Base-by-base conservation (phyloP, 108 stramenopile species). In the Cyclotella kingstonii region DNA sequence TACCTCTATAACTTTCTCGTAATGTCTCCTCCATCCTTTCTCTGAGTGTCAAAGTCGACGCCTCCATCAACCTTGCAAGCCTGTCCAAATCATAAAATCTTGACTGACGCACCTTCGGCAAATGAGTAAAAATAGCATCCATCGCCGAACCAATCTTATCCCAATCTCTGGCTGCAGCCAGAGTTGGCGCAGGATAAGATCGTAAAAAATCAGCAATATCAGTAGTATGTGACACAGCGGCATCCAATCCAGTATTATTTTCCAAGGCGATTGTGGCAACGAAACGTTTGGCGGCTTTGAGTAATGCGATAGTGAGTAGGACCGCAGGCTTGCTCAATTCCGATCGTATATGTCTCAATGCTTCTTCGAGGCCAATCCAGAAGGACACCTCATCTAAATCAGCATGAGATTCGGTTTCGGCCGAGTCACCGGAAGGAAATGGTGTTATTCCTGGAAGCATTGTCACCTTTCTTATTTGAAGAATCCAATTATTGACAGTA, bases 231-330 rank as follows among this genome's bases (percentile, higher is more conserved):
- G 73, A 56, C n/a, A 83, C 45, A 1, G 96, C 90, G 35, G 68
- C 74, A 36, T 85, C 87, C 48, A 97, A 56, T 4, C 92, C 91
- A 11, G 93, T 94, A 70, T 93, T 89, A 38, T 88, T 89, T 63
- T 97, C 90, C 38, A 97, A 66, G 12, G 93, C 92, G 23, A 91
- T 81, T 0, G 93, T 92, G n/a, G 95, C 92, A 1, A 96, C 81
- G 60, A 96, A 94, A 11, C 93, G 83, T 64, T 87, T 87, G 30
- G 86, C 89, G 36, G 85, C 84, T 53, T 94, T 89, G 35, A 97
- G 72, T 46, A 97, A 61, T 1, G 82, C 70, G 18, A 89, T 30
- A 5, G 93, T 94, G 0, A 87, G 56, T 30, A 63, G 48, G 6
- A 87, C 84, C 5, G 55, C 66, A 1, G 93, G 89, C 43, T 71